phyloP scores from a whole-genome alignment of 2,329 filamentous ascomycete species.

The Ampelomyces quisqualis region DNA sequence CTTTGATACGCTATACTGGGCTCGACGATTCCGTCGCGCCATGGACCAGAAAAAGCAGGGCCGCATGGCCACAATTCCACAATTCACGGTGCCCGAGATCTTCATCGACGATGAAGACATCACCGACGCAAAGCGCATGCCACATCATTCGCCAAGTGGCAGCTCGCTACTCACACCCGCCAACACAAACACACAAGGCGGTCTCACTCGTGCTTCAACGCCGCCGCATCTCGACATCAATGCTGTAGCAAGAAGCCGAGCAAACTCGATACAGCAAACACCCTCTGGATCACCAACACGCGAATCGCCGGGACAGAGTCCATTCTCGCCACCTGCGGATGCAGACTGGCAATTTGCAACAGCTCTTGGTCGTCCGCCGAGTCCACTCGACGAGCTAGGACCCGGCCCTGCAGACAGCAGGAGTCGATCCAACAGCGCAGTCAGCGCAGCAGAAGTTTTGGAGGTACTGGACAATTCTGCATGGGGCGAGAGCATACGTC shows the following conservation, averaged over 20 bases:
- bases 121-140: conserved; percentile 42
- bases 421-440: conserved; percentile 65
- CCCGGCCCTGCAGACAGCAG: conserved; percentile 47
- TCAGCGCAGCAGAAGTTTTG: conserved; percentile 75
- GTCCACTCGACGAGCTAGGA: conserved; percentile 35
- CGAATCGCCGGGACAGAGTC: conserved; percentile 28
- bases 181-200: conserved; percentile 28
- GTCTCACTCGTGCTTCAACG: conserved; percentile 29
- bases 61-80: conserved; percentile 75
- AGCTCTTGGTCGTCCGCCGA: conserved; percentile 44
- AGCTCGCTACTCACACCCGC: conserved; percentile 40
- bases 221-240: conserved; percentile 33
- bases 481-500: conserved; percentile 89
- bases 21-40: conserved; percentile 74
- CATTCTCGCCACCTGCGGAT: conserved; percentile 33
- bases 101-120: conserved; percentile 77
- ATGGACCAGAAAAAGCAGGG: conserved; percentile 69
- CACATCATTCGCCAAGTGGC: conserved; percentile 33
- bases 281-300: conserved; percentile 39
- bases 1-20: conserved; percentile 92
- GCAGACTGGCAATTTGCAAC: conserved; percentile 51
- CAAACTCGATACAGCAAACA: conserved; percentile 44
- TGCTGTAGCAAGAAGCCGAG: conserved; percentile 30
- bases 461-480: conserved; percentile 84
- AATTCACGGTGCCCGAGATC: conserved; percentile 85